Base-by-base conservation (phyloP, 2,329 filamentous ascomycete genomes). In the Waltergamsia citrina region DNA sequence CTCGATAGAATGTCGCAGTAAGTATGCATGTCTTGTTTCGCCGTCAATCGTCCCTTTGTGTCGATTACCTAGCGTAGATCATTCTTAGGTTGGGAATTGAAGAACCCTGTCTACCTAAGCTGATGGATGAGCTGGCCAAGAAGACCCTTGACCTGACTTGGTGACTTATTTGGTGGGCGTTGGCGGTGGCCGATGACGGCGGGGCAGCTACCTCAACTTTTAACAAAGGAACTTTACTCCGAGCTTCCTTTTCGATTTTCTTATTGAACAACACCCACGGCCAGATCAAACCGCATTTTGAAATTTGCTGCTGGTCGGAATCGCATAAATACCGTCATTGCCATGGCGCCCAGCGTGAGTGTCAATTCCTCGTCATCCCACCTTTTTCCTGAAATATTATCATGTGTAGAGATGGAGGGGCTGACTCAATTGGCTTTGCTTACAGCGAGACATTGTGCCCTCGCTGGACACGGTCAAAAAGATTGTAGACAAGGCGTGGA, bases 391-490 rank as follows among this genome's bases (percentile, higher is more conserved):
- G n/a, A n/a, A n/a, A n/a, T n/a, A n/a, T n/a, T n/a, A n/a, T n/a
- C n/a, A n/a, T n/a, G n/a, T n/a, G n/a, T n/a, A n/a, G n/a, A n/a
- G n/a, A n/a, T n/a, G n/a, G n/a, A n/a, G n/a, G n/a, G n/a, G n/a
- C n/a, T n/a, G n/a, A n/a, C n/a, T n/a, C n/a, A n/a, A n/a, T n/a
- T n/a, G n/a, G n/a, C n/a, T n/a, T n/a, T n/a, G n/a, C n/a, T n/a
- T n/a, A 23, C 48, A 65, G 60, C 56, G 53, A 48, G 52, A 52
- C 41, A 52, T 67, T 39, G 49, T 63, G 27, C 65, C 65, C 41
- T 62, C 64, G 30, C 54, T 69, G 39, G 60, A 68, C 38, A 62
- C 59, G 36, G 60, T 71, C 35, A 56, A 55, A 39, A 54, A 60
- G 29, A 46, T 69, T 35, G 50, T 71, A 37, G 50, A 52, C 32